These are phyloP conservation scores for Thraustochytrium sp. DNA, from an alignment of 352 stramenopile species.

Conservation along the genomic window DNA sequence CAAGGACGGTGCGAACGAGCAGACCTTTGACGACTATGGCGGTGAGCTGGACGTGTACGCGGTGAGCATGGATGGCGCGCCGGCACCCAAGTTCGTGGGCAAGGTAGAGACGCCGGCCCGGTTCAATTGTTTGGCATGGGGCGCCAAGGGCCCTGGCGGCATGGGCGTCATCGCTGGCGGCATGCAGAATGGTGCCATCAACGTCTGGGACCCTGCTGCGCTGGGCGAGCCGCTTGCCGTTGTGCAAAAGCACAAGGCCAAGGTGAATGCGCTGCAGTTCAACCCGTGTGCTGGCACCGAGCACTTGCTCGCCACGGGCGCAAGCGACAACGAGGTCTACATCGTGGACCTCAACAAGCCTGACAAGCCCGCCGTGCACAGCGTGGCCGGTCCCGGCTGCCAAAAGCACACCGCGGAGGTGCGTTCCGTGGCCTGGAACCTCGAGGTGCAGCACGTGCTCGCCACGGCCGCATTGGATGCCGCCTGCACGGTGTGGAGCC, in stretches of 20 bases:
- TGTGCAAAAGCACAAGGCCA: slow-evolving; percentile 65
- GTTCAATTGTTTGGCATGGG: slow-evolving; percentile 89
- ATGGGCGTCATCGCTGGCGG: slow-evolving; percentile 89
- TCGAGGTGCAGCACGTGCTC: slow-evolving; percentile 94
- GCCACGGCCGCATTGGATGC: slow-evolving; percentile 87
- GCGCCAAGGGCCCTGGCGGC: slow-evolving; percentile 65
- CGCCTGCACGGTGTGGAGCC: slow-evolving; percentile 91
- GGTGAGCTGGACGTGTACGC: slow-evolving; percentile 92
- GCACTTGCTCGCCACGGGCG: slow-evolving; percentile 84
- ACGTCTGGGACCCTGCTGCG: slow-evolving; percentile 87
- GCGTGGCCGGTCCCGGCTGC: slow-evolving; percentile 63
- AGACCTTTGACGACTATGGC: slow-evolving; percentile 91
- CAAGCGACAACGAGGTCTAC: slow-evolving; percentile 85
- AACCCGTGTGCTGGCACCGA: slow-evolving; percentile 85
- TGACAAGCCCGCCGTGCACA: slow-evolving; percentile 76
- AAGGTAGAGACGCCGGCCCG: slow-evolving; percentile 62
- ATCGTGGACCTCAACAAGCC: slow-evolving; percentile 87
- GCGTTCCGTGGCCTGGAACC: slow-evolving; percentile 88
- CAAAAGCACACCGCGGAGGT: slow-evolving; percentile 61
- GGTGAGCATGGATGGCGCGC: slow-evolving; percentile 71
- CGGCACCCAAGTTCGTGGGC: slow-evolving; percentile 21
- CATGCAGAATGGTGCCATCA: slow-evolving; percentile 91
- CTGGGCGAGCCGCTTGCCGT: slow-evolving; percentile 59
- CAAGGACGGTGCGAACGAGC: slow-evolving; percentile 87
- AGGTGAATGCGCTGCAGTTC: slow-evolving; percentile 88